Conservation (phyloP, 2,329 filamentous ascomycete genomes). For the Colletotrichum nymphaeae region DNA sequence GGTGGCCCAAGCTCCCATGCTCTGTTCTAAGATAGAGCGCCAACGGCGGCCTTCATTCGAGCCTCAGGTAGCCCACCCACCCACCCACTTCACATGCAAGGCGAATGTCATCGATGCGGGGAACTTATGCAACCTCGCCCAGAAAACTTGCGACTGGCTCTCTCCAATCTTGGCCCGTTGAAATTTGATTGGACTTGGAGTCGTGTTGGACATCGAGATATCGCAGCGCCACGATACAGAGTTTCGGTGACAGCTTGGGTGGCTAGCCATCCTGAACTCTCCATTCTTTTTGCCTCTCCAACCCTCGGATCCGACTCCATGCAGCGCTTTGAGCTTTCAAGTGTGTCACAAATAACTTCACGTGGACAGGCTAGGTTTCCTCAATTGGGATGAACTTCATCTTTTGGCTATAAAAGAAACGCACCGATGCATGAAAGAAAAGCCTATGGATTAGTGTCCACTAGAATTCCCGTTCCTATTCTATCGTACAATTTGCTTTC, state of each 20-base stretch:
- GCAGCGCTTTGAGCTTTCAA: not conserved
- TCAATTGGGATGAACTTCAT: constrained; percentile 11
- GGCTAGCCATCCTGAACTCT: not conserved
- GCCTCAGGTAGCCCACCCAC: too few species aligned
- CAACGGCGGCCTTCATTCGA: constrained; percentile 4
- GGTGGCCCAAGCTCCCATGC: constrained; percentile 51
- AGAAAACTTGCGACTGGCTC: constrained; percentile 8
- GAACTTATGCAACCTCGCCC: constrained; percentile 6
- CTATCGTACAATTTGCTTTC: constrained; percentile 27
- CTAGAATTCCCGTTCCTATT: constrained; percentile 1
- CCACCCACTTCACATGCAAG: not conserved
- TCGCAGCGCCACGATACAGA: not conserved
- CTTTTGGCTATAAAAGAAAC: constrained; percentile 1
- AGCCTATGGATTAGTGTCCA: constrained; percentile 31
- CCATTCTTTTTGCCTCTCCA: too few species aligned
- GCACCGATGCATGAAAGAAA: constrained; percentile 2
- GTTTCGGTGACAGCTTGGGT: not conserved
- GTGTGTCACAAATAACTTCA: not conserved
- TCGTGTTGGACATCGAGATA: not conserved
- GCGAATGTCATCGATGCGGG: constrained; percentile 25
- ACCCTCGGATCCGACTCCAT: constrained; percentile 2
- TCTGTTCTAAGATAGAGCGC: not conserved
- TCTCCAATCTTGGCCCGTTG: not conserved
- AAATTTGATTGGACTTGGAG: not conserved
- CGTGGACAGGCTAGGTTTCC: not conserved